Conservation (phyloP, 1,284 basidiomycete species). For the Ganoderma lingzhi region DNA sequence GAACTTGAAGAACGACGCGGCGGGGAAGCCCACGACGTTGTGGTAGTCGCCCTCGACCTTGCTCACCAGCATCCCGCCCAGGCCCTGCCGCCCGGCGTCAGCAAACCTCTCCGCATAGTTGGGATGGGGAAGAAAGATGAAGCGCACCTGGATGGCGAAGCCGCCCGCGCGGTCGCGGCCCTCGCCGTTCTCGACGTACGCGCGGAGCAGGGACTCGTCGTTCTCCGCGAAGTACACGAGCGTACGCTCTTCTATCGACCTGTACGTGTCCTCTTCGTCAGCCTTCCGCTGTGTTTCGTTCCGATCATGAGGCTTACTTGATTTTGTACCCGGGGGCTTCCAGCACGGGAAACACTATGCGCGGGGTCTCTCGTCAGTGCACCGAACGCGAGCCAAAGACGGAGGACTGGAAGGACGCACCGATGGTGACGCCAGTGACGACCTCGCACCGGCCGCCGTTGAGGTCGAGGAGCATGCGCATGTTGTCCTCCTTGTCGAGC, state of each 20-base stretch:
- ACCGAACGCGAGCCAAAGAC: background rate
- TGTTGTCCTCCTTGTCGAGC: conserved; percentile 79
- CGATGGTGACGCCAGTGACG: conserved; percentile 88
- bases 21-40: conserved; percentile 94
- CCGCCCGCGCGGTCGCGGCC: conserved; percentile 94
- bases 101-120: background rate
- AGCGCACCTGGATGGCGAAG: conserved; percentile 88
- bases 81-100: conserved; percentile 58
- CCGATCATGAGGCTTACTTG: conserved; percentile 59
- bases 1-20: conserved; percentile 78
- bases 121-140: background rate
- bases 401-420: conserved; percentile 49
- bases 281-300: no score
- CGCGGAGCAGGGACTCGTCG: conserved; percentile 69
- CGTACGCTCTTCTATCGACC: conserved; percentile 86
- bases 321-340: conserved; percentile 88
- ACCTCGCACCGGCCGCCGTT: conserved; percentile 90
- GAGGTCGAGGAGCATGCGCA: conserved; percentile 88
- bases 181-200: conserved; percentile 91
- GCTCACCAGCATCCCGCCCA: conserved; percentile 82
- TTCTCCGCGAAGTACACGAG: conserved; percentile 85
- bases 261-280: conserved; percentile 40
- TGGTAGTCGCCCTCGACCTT: conserved; percentile 93
- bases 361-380: background rate
- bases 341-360: conserved; percentile 81